A percentile compares a stretch with the other conserved stretches of the same genome.
These are phyloP conservation scores for Haplosporangium sp. DNA, from an alignment of 371 early-diverging fungal genomes.

Conservation along the genomic window DNA sequence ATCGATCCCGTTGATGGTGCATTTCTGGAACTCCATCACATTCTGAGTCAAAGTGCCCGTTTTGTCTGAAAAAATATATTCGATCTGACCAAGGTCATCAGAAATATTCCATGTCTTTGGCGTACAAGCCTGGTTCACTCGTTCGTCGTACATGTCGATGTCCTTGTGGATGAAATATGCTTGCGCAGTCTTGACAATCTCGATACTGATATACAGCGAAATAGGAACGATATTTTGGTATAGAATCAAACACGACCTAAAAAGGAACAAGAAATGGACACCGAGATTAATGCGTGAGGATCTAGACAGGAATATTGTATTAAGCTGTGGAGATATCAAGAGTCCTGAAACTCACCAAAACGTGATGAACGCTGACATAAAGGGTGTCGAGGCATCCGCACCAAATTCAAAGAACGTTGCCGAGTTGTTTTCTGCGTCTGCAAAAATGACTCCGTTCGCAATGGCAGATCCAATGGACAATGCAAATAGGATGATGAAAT, in stretches of 20 bases:
- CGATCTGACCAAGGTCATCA: slow-evolving; percentile 91
- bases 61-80: slow-evolving; percentile 98
- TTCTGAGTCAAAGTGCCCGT: slow-evolving; percentile 97
- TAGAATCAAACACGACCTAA: slow-evolving; percentile 75
- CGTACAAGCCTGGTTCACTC: slow-evolving; percentile 79
- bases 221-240: slow-evolving; percentile 93
- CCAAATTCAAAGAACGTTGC: slow-evolving; percentile 53
- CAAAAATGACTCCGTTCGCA: slow-evolving; percentile 67
- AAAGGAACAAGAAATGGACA: no score
- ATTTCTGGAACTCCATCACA: slow-evolving; percentile 92
- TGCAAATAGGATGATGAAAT: slow-evolving; percentile 67
- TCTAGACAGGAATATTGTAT: not conserved
- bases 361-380: slow-evolving; percentile 55
- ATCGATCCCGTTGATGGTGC: slow-evolving; percentile 85
- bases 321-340: not conserved
- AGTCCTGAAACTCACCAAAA: slow-evolving; percentile 51
- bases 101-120: slow-evolving; percentile 91
- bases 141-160: slow-evolving; percentile 87
- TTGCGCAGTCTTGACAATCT: slow-evolving; percentile 87
- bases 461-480: slow-evolving; percentile 73
- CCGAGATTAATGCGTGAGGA: no score
- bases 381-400: slow-evolving; percentile 42
- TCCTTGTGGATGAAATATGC: slow-evolving; percentile 86
- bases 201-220: slow-evolving; percentile 96
- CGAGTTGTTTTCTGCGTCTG: slow-evolving; percentile 52